Conservation (phyloP, 2,329 filamentous ascomycete genomes). For the Alternaria solani region DNA sequence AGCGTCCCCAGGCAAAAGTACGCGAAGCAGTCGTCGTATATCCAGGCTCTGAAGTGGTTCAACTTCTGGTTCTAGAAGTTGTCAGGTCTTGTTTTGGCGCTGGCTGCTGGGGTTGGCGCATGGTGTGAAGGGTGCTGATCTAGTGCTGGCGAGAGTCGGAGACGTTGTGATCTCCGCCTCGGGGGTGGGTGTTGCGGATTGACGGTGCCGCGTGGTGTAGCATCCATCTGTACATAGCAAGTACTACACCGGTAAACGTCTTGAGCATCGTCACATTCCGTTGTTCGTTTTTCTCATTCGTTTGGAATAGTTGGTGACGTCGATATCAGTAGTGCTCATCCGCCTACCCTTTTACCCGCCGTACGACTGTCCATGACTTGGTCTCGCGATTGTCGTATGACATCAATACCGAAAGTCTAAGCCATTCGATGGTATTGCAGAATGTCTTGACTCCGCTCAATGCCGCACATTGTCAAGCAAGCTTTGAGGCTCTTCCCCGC, state of each 20-base stretch:
- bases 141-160: not conserved
- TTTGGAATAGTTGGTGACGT: no score
- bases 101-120: not conserved
- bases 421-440: not conserved
- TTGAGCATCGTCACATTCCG: not conserved
- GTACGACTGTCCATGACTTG: no score
- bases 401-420: not conserved
- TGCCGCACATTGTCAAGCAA: not conserved
- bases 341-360: no score
- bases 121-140: not conserved
- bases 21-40: constrained; percentile 47
- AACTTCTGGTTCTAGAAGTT: constrained; percentile 40
- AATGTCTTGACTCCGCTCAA: not conserved
- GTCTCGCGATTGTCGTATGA: no score
- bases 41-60: constrained; percentile 50
- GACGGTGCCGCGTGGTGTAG: no score
- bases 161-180: no score
- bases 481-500: not conserved
- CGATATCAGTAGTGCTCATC: no score
- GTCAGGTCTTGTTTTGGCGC: not conserved
- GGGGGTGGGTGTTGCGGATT: no score
- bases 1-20: constrained; percentile 42
- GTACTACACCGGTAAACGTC: not conserved
- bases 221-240: not conserved
- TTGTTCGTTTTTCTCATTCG: not conserved